Evolutionary conservation across 108 stramenopile species (phyloP).

Genomic region (Skeletonema grethae): DNA sequence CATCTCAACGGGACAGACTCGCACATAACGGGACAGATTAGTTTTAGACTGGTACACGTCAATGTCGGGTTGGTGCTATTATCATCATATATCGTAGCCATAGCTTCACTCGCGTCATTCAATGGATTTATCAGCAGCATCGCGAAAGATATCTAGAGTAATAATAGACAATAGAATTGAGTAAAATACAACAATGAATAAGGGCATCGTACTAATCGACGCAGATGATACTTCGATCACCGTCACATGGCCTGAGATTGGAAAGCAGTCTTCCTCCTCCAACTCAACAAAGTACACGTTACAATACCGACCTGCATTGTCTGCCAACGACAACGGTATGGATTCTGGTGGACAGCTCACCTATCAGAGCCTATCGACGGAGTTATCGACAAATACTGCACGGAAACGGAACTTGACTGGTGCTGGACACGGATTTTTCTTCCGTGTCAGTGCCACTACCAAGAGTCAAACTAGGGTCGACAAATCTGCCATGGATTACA

Average conservation of each 20-base stretch:
- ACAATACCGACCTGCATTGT: conserved; percentile 58
- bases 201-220: conserved; percentile 59
- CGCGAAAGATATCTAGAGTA: no score
- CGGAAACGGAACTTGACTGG: conserved; percentile 65
- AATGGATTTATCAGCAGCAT: no score
- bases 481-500: conserved; percentile 42
- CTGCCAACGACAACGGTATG: conserved; percentile 45
- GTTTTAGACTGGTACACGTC: no score
- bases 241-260: conserved; percentile 65
- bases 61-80: no score
- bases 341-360: conserved; percentile 41
- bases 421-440: conserved; percentile 55
- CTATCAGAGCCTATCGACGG: conserved; percentile 62
- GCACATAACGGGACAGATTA: no score
- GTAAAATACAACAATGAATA: conserved; percentile 21
- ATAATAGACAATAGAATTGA: no score
- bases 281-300: conserved; percentile 51
- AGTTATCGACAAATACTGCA: conserved; percentile 62
- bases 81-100: no score
- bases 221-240: conserved; percentile 69
- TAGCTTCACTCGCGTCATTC: no score
- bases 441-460: conserved; percentile 62
- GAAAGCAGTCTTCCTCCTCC: conserved; percentile 15
- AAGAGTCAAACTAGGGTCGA: conserved; percentile 31
- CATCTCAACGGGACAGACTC: no score